Percentiles rank a stretch among this genome's conserved stretches.
Evolutionary conservation across 2,329 filamentous ascomycete genomes (phyloP).

Genomic region (Dactylonectria estremocensis): DNA sequence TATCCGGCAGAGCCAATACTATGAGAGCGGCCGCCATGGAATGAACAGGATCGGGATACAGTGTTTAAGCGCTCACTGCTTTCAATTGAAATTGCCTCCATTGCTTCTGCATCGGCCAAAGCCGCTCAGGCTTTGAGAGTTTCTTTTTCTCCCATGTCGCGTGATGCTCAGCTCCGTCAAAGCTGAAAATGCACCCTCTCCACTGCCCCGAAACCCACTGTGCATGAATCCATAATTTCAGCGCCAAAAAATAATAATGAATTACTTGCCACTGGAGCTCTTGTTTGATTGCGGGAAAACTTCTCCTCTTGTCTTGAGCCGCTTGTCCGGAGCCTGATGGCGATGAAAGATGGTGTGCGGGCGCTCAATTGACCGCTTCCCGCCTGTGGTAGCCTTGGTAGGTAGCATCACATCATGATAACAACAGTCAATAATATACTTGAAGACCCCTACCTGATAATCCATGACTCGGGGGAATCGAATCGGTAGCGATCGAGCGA

Average conservation of each 20-base stretch:
- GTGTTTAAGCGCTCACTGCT: not conserved
- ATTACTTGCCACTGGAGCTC: not conserved
- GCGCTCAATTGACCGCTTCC: not conserved
- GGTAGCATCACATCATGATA: not conserved
- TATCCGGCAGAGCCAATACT: too few species aligned
- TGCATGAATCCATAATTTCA: slow-evolving; percentile 21
- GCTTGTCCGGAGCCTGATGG: not conserved
- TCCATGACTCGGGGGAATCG: not conserved
- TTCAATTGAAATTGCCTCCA: not conserved
- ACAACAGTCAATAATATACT: not conserved
- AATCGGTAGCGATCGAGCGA: not conserved
- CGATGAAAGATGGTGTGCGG: not conserved
- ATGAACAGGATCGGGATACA: not conserved
- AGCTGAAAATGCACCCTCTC: slow-evolving; percentile 12
- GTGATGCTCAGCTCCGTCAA: not conserved
- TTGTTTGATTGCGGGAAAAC: slow-evolving; percentile 9
- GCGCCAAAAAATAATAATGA: not conserved
- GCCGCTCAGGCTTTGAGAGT: not conserved
- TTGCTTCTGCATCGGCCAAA: slow-evolving; percentile 2
- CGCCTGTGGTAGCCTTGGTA: not conserved
- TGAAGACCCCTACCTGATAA: not conserved
- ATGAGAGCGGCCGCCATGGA: not conserved
- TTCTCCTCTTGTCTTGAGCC: not conserved
- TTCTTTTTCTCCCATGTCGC: slow-evolving; percentile 3
- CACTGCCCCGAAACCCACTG: slow-evolving; percentile 22